These are phyloP conservation scores for Torrubiella hemipterigena DNA, from an alignment of 2,329 filamentous ascomycete species.

Conservation along the genomic window DNA sequence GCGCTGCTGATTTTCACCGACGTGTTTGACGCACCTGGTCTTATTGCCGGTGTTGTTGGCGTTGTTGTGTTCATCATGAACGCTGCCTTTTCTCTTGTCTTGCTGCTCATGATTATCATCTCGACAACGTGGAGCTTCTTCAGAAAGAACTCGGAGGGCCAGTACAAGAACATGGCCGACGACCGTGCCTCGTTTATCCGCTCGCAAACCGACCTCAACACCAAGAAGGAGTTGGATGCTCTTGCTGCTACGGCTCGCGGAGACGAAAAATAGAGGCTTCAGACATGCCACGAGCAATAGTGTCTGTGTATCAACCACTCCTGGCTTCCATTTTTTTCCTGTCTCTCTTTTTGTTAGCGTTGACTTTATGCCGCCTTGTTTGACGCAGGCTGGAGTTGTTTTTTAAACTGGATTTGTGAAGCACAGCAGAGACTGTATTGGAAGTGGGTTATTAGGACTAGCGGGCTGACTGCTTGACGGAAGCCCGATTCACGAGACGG, in stretches of 20 bases:
- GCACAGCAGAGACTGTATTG: too few species aligned
- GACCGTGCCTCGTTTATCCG: conserved; percentile 97
- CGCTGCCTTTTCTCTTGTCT: conserved; percentile 67
- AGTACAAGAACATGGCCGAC: conserved; percentile 94
- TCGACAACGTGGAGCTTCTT: conserved; percentile 59
- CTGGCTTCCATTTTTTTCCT: too few species aligned
- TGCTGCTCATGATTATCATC: conserved; percentile 65
- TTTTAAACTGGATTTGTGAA: too few species aligned
- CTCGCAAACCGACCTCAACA: conserved; percentile 68
- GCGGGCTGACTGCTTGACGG: too few species aligned
- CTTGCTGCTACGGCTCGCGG: conserved; percentile 80
- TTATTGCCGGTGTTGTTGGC: conserved; percentile 81
- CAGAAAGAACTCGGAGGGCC: conserved; percentile 86
- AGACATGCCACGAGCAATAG: too few species aligned
- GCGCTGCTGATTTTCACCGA: conserved; percentile 83
- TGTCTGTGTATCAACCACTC: too few species aligned
- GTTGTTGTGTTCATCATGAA: conserved; percentile 85
- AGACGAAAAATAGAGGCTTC: too few species aligned
- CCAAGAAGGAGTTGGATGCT: conserved; percentile 79
- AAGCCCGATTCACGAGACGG: too few species aligned
- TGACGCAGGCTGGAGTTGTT: too few species aligned
- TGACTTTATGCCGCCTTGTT: too few species aligned
- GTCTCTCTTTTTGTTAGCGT: too few species aligned
- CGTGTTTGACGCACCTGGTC: conserved; percentile 69
- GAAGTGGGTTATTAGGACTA: too few species aligned